A percentile compares a stretch with the other conserved stretches of the same genome.
Conservation (phyloP, 257 asterid species). For the Pogostemon cablin region DNA sequence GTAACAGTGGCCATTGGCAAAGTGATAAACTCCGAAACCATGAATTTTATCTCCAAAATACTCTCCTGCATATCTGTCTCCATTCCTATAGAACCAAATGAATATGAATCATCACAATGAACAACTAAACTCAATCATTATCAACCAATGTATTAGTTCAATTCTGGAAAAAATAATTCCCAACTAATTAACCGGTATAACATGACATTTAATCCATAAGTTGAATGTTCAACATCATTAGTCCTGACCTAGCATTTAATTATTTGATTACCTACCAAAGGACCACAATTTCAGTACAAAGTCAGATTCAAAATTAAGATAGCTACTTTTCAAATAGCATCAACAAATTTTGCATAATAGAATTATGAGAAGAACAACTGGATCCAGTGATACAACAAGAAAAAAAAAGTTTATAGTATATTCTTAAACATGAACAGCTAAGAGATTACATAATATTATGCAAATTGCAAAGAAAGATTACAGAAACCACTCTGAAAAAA, state of each 20-base stretch:
- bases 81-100: conserved; percentile 53
- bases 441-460: not conserved
- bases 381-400: not conserved
- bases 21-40: conserved; percentile 86
- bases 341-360: conserved; percentile 25
- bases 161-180: conserved; percentile 13
- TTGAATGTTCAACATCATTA: conserved; percentile 24
- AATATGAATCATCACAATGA: not conserved
- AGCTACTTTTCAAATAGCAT: conserved; percentile 30
- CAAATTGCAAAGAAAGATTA: not conserved
- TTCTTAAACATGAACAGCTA: conserved; percentile 2
- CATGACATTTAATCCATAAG: conserved; percentile 27
- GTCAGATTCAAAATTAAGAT: conserved; percentile 21
- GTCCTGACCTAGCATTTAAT: conserved; percentile 28
- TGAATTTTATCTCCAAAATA: conserved; percentile 84
- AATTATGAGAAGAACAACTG: not conserved
- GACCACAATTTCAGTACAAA: conserved; percentile 31
- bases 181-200: conserved; percentile 30
- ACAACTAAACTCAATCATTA: not conserved
- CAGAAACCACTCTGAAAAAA: not conserved
- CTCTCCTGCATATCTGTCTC: conserved; percentile 84
- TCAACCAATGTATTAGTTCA: conserved; percentile 9
- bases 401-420: not conserved
- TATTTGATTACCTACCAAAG: conserved; percentile 34
- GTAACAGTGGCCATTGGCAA: conserved; percentile 80